Evolutionary conservation across 768 basidiomycete species (phyloP).

Genomic region (Trametes coccinea): DNA sequence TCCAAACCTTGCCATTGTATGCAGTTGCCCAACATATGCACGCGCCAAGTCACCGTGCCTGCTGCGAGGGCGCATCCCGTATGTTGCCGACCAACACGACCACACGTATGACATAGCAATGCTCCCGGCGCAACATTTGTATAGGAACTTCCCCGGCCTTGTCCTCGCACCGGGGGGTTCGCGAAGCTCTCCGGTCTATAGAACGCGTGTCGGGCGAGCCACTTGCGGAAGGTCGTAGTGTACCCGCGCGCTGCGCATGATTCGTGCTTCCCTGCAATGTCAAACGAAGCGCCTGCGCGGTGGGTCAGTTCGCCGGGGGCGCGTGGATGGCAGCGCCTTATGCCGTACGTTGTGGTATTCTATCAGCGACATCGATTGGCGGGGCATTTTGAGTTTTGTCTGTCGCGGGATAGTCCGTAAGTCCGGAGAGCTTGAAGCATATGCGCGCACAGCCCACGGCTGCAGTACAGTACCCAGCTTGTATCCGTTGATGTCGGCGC

Average conservation of each 20-base stretch:
- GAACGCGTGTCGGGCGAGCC: background rate
- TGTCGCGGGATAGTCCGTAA: too few species aligned
- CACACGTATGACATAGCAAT: background rate
- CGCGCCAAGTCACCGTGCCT: background rate
- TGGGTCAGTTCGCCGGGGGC: background rate
- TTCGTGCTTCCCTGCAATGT: background rate
- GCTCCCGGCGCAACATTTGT: background rate
- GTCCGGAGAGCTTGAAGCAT: too few species aligned
- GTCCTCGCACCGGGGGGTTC: background rate
- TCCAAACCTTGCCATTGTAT: too few species aligned
- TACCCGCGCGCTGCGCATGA: background rate
- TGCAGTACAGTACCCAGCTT: too few species aligned
- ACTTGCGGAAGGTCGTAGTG: background rate
- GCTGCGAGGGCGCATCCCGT: background rate
- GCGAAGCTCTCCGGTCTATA: too few species aligned
- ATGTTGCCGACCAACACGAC: background rate
- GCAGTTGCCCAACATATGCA: too few species aligned
- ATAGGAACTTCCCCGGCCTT: background rate
- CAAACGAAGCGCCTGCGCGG: background rate
- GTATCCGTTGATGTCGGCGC: too few species aligned
- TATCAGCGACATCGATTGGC: too few species aligned
- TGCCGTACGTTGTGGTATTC: too few species aligned
- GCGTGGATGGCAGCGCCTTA: background rate
- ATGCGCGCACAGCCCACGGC: too few species aligned
- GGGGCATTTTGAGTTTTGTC: too few species aligned